phyloP scores from a whole-genome alignment of 164 flowering plant genomes.

The Chloranthus sessilifolius region DNA sequence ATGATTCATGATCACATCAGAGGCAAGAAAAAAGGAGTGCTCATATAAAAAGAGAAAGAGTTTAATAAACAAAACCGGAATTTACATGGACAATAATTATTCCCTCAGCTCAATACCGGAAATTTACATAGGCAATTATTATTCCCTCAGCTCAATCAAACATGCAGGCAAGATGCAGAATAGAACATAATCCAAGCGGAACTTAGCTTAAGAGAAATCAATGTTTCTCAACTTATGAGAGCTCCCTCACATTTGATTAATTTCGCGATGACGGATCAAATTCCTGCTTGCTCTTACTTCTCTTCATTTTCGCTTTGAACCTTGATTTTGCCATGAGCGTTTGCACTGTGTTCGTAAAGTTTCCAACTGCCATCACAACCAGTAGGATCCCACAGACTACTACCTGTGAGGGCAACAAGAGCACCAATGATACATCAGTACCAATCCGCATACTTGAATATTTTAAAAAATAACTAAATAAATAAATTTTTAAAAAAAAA shows the following conservation, averaged over 20 bases:
- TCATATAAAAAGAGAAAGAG: neutral
- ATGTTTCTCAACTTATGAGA: neutral
- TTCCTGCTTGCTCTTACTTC: conserved; percentile 69
- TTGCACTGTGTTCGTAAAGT: conserved; percentile 79
- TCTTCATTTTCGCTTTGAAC: conserved; percentile 90
- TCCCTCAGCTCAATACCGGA: conserved; percentile 1
- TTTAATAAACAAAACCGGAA: neutral
- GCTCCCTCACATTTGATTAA: conserved; percentile 1
- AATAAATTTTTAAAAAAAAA: neutral
- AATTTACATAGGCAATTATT: neutral
- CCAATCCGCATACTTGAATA: too few species aligned
- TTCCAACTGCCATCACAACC: conserved; percentile 89
- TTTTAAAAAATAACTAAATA: neutral
- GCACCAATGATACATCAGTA: too few species aligned
- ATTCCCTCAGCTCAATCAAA: neutral
- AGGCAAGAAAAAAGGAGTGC: too few species aligned
- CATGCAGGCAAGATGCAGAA: neutral
- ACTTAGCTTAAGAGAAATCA: neutral
- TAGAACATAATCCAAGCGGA: too few species aligned
- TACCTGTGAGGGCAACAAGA: conserved; percentile 41
- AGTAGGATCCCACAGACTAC: conserved; percentile 74
- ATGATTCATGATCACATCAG: too few species aligned
- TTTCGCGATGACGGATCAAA: conserved; percentile 24
- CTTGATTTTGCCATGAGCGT: conserved; percentile 78
- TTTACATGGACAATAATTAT: neutral